Conservation (phyloP, 2,329 filamentous ascomycete species). For the Neofusicoccum sp. region DNA sequence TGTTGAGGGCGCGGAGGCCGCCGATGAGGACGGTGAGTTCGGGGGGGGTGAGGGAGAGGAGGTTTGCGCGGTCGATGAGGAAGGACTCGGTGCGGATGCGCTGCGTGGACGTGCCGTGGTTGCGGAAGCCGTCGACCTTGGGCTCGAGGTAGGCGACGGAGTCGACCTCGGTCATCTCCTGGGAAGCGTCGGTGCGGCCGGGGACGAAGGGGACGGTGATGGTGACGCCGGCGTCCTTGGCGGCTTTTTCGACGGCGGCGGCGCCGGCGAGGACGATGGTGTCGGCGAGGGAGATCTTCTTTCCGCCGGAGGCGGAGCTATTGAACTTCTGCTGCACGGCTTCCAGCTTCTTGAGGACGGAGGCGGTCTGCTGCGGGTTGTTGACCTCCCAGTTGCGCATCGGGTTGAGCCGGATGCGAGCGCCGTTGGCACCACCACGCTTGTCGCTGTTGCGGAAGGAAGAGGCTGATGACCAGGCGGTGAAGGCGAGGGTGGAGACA, state of each 20-base stretch:
- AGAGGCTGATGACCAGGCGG: constrained; percentile 37
- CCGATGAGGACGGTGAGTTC: constrained; percentile 71
- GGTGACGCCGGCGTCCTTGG: constrained; percentile 45
- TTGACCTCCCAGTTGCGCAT: constrained; percentile 73
- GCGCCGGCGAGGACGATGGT: constrained; percentile 72
- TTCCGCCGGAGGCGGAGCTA: constrained; percentile 49
- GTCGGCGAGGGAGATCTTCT: constrained; percentile 77
- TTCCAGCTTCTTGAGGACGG: constrained; percentile 63
- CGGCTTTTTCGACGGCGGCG: constrained; percentile 70
- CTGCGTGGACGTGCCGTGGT: constrained; percentile 64
- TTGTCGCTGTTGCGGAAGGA: constrained; percentile 63
- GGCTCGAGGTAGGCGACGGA: constrained; percentile 68
- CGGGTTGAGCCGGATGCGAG: constrained; percentile 70
- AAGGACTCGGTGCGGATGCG: constrained; percentile 66
- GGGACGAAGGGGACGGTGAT: constrained; percentile 66
- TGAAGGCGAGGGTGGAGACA: constrained; percentile 59
- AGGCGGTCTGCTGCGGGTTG: constrained; percentile 64
- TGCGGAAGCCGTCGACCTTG: constrained; percentile 73
- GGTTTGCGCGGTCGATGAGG: constrained; percentile 69
- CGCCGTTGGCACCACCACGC: constrained; percentile 79
- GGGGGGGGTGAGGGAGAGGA: constrained; percentile 67
- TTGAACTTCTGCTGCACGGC: constrained; percentile 67
- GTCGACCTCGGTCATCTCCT: constrained; percentile 68
- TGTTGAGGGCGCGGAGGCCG: constrained; percentile 66
- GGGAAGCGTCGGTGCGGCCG: constrained; percentile 68